Base-by-base conservation (phyloP, 441 rosid genomes). In the Adansonia grandidieri region DNA sequence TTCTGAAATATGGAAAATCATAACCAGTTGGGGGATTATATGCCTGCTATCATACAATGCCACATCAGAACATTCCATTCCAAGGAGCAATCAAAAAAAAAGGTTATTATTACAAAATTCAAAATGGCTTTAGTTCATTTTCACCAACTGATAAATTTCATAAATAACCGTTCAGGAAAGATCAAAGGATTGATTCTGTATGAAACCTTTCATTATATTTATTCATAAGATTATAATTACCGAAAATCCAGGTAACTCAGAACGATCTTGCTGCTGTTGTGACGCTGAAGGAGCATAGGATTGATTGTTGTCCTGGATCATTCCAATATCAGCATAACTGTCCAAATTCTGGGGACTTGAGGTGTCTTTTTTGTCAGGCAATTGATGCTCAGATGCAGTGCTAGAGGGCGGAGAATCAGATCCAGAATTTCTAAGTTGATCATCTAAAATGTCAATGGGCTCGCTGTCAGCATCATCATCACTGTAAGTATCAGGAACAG, bases 1-100 rank as follows among this genome's bases (percentile, higher is more conserved):
- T 93, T 80, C 93, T 87, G 83, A 91, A 90, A 86, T 92, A 95
- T 37, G 93, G 82, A 5, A 91, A 81, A 75, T 92, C 98, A 82
- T 95, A 93, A 57, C 87, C 89, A 76, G 89, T 81, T 62, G 81
- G 97, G 62, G 88, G 86, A 84, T 88, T 93, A 85, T 93, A 91
- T 11, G 84, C 94, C 97, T 95, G 93, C 79, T 76, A 65, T 53
- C 71, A 82, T 32, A 32, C 40, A 32, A 32, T 3, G 40, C 40
- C 40, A 32, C 40, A 32, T 75, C 68, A 85, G 73, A 60, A 78
- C 48, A 57, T 53, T 72, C 48, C 44, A 53, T 19, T 67, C 20
- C 63, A 77, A 77, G 22, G 9, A 19, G 19, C 11, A 58, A 75
- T 11, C n/a, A 71, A n/a, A 14, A n/a, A 71, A 72, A 56, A 2